Evolutionary conservation across 768 basidiomycete species (phyloP), one percentile per base, ranked within the genome.

Genomic region (Amanita inopinata): DNA sequence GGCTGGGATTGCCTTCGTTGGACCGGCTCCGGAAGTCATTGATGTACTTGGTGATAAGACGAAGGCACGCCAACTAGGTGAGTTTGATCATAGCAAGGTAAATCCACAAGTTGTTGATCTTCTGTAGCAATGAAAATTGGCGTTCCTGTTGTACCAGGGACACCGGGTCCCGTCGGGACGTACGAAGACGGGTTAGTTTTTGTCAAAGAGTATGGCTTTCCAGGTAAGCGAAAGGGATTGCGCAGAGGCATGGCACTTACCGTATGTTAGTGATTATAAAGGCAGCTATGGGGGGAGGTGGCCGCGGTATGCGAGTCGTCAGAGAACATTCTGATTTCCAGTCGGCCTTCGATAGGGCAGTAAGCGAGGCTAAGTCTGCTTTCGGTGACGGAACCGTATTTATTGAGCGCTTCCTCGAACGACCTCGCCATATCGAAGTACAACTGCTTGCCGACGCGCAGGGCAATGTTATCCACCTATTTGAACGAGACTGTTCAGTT

Each of bases 301-400:
- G 96, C 41, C 89, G 94, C 53, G 96, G 96, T 47, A 99, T 98
- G 96, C 87, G 96, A 55, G 94, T 99, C 43, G 96, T 99, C 24
- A 81, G 90, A 49, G 89, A 92, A 56, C 84, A 93, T 60, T 81
- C 82, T 22, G 84, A 90, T 52, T 97, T 98, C 73, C 74, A 90
- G 65, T 69, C 75, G 44, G 70, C 85, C 5, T 98, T 98, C 60
- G 76, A 90, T 56, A 84, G 91, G 46, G 94, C 96, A 10, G 90
- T 91, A 48, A 81, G 78, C 53, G 96, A 99, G 61, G 96, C 96
- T 48, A 97, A 83, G 63, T 77, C 89, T 38, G 92, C 96, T 12
- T 99, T 99, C 58, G 96, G 96, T 41, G 91, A 99, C 56, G 96
- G 96, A 23, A 98, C 93, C 22, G 96, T 98, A 50, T 98, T 99